Base-by-base conservation (phyloP, 768 basidiomycete species). In the Termitomyces titanicus region DNA sequence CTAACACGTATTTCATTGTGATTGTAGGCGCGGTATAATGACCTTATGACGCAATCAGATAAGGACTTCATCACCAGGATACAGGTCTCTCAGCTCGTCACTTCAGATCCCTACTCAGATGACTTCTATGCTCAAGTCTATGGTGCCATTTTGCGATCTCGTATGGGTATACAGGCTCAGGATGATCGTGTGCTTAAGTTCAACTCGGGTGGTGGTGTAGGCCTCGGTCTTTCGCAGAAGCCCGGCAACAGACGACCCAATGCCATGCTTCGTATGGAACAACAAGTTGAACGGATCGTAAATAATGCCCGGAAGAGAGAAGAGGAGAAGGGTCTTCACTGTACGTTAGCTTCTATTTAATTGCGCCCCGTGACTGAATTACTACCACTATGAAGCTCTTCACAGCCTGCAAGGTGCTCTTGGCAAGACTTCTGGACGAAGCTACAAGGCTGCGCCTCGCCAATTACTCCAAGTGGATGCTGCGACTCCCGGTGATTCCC, bases 11-110 rank as follows among this genome's bases (percentile, higher is more conserved):
- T 37, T 51, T 62, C 8, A 66, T 54, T 25, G 38, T 61, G 33
- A 18, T 60, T 53, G 53, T 50, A 94, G 93, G 84, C 94, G 57
- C 85, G 91, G 56, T 94, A 94, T 66, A 96, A 96, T 62, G 92
- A 94, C 68, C 79, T 95, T 35, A 96, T 96, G 94, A 94, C 93
- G 3, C 93, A 94, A 72, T 94, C 92, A 11, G 97, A 99, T 78
- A 98, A 98, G 74, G 97, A 98, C 67, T 99, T 98, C 68, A 98
- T 99, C 72, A 98, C 97, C 34, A 86, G 97, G 24, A 98, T 99
- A 59, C 97, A 99, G 70, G 92, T 99, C 33, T 98, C 96, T 1
- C 97, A 98, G 66, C 88, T 98, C 39, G 94, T 97, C 42, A 96
- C 94, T 6, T 88, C 92, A 65, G 97, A 99, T 72, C 97, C 97